Conservation (phyloP, 495 filamentous ascomycete genomes). For the Xylaria flabelliformis region DNA sequence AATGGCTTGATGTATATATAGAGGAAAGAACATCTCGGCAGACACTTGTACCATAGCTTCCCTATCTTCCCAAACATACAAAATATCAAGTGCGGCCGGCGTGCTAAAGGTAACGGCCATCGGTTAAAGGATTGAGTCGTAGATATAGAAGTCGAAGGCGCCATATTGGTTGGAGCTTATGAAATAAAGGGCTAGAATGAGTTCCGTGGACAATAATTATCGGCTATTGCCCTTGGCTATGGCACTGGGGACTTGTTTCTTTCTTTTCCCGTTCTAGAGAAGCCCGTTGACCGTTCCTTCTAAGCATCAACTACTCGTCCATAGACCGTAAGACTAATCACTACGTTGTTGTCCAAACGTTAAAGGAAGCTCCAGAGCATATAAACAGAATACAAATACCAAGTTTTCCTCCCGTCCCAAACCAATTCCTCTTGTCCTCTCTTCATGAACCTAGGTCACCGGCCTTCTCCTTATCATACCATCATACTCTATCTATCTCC, state of each 20-base stretch:
- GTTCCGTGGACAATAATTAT: background rate
- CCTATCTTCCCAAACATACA: background rate
- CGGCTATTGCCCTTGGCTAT: background rate
- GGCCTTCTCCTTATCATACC: background rate
- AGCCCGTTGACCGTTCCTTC: slow-evolving; percentile 1
- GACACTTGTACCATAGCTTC: background rate
- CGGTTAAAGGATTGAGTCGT: background rate
- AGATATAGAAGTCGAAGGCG: background rate
- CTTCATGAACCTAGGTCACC: background rate
- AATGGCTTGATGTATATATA: background rate
- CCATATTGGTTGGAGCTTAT: background rate
- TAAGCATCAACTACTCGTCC: background rate
- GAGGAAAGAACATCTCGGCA: background rate
- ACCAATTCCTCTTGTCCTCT: slow-evolving; percentile 2
- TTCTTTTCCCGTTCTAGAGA: background rate
- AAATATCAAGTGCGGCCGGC: background rate
- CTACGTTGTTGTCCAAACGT: background rate
- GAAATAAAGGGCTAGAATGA: background rate
- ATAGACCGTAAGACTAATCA: background rate
- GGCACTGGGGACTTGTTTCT: background rate
- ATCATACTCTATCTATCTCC: slow-evolving; percentile 1
- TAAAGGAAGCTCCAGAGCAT: background rate
- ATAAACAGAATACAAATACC: slow-evolving; percentile 4
- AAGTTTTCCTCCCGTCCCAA: background rate
- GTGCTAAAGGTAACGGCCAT: background rate